These are phyloP conservation scores for Rhizopus delemar DNA, from an alignment of 371 early-diverging fungal species.

Conservation along the genomic window DNA sequence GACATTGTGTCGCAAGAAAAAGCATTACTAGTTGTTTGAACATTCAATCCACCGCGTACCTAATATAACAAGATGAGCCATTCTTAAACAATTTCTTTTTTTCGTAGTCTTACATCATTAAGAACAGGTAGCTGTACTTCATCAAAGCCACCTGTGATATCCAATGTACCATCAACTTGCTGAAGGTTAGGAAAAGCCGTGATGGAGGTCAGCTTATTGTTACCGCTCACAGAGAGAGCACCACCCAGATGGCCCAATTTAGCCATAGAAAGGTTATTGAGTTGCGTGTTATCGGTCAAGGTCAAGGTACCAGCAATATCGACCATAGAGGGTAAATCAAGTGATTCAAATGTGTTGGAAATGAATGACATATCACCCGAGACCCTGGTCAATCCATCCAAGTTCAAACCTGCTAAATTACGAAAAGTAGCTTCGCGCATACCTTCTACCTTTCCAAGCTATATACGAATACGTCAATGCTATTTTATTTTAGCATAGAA, in stretches of 20 bases:
- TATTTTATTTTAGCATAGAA: background rate
- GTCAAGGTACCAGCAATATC: constrained; percentile 52
- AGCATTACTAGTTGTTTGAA: constrained; percentile 39
- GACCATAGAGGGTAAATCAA: constrained; percentile 40
- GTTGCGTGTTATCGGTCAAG: constrained; percentile 46
- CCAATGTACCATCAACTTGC: constrained; percentile 55
- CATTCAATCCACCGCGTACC: constrained; percentile 47
- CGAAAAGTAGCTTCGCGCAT: constrained; percentile 33
- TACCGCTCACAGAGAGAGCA: constrained; percentile 53
- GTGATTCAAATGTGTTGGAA: constrained; percentile 40
- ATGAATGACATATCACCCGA: constrained; percentile 52
- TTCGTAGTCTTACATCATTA: constrained; percentile 28
- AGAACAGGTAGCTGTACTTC: constrained; percentile 46
- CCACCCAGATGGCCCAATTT: constrained; percentile 53
- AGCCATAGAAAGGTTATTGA: constrained; percentile 45
- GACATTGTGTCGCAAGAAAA: constrained; percentile 40
- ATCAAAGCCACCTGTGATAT: constrained; percentile 53
- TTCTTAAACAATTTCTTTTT: background rate
- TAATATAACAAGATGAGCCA: background rate
- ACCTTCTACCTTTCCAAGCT: constrained; percentile 32
- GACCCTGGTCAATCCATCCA: constrained; percentile 33
- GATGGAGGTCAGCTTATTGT: constrained; percentile 37
- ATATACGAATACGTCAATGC: background rate
- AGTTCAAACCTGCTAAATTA: constrained; percentile 35
- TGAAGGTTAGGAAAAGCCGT: constrained; percentile 50